Percentiles rank a stretch among this genome's conserved stretches.
Evolutionary conservation across 176 grass and related monocot genomes (phyloP).

Genomic region (Phyllostachys edulis): DNA sequence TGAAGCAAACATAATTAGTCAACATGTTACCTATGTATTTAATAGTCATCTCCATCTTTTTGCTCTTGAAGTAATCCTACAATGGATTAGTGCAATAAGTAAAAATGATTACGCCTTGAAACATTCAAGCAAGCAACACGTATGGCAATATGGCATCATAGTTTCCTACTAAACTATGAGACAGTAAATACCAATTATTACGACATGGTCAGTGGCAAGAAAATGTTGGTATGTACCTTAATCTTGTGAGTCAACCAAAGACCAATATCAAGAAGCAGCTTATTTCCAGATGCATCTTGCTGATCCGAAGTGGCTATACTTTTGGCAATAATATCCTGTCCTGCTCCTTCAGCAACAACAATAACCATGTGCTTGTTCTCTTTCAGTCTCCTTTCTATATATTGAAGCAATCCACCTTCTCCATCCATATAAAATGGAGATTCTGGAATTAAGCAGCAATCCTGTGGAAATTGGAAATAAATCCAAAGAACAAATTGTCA

Average conservation of each 20-base stretch:
- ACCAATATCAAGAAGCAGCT: conserved; percentile 86
- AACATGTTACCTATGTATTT: conserved; percentile 86
- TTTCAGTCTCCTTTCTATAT: conserved; percentile 77
- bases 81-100: not conserved
- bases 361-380: conserved; percentile 98
- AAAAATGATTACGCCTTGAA: not conserved
- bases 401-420: conserved; percentile 84
- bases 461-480: conserved; percentile 39
- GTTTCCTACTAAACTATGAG: not conserved
- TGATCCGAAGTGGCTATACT: conserved; percentile 44
- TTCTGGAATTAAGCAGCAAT: conserved; percentile 97
- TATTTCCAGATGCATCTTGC: conserved; percentile 91
- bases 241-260: conserved; percentile 90
- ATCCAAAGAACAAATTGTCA: conserved; percentile 10
- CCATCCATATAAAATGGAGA: conserved; percentile 96
- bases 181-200: conserved; percentile 14
- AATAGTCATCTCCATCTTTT: conserved; percentile 80
- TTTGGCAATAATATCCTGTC: conserved; percentile 89
- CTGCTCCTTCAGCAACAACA: conserved; percentile 92
- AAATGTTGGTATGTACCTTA: conserved; percentile 45
- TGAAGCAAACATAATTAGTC: not conserved
- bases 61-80: conserved; percentile 55
- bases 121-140: conserved; percentile 6
- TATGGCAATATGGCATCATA: not conserved
- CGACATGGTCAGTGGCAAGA: not conserved